A percentile compares a stretch with the other conserved stretches of the same genome.
phyloP scores from a whole-genome alignment of 805 yeast species.

The Metschnikowia lunata region DNA sequence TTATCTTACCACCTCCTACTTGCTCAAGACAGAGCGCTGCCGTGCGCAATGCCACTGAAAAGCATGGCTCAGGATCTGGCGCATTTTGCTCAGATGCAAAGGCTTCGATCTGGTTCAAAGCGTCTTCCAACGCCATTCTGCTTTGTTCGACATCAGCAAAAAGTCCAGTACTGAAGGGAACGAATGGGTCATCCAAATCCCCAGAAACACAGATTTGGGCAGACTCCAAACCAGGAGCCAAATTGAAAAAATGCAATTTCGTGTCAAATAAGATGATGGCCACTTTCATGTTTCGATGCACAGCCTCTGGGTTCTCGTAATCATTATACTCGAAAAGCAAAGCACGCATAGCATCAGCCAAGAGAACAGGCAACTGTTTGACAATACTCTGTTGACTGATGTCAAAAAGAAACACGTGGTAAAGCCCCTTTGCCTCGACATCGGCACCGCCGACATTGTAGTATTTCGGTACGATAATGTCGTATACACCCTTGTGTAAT shows the following conservation, averaged over 20 bases:
- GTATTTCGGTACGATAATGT: constrained; percentile 68
- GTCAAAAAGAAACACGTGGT: constrained; percentile 72
- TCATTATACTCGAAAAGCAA: constrained; percentile 38
- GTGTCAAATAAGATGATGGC: constrained; percentile 77
- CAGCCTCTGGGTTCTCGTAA: constrained; percentile 12
- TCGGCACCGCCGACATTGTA: constrained; percentile 52
- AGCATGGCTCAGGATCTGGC: constrained; percentile 60
- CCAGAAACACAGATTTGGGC: constrained; percentile 58
- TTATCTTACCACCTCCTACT: constrained; percentile 82
- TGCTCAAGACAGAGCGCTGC: constrained; percentile 58
- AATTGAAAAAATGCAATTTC: constrained; percentile 65
- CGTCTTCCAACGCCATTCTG: constrained; percentile 56
- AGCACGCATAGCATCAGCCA: constrained; percentile 66
- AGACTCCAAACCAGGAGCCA: constrained; percentile 51
- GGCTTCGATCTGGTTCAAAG: constrained; percentile 58
- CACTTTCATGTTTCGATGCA: constrained; percentile 23
- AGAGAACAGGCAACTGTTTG: constrained; percentile 55
- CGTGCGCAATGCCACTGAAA: constrained; percentile 72
- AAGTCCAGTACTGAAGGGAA: constrained; percentile 75
- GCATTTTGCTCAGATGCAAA: constrained; percentile 33
- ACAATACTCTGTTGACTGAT: constrained; percentile 55
- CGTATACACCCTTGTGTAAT: constrained; percentile 77
- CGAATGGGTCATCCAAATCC: constrained; percentile 72
- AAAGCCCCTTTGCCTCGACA: constrained; percentile 41
- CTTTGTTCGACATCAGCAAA: constrained; percentile 77